Evolutionary conservation across 805 yeast species (phyloP).

Genomic region (Suhomyces sp.): DNA sequence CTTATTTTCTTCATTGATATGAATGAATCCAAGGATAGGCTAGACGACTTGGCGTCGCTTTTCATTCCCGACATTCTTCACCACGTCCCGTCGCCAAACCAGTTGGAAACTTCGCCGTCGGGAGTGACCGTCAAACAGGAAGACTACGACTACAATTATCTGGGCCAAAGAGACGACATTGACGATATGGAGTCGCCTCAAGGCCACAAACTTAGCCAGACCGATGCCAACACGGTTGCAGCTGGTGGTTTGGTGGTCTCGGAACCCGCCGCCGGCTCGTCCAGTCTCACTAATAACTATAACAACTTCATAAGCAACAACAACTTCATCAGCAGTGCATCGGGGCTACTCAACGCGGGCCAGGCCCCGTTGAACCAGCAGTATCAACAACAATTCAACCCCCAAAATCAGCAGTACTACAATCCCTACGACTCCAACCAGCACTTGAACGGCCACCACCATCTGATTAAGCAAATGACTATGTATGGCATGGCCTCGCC

Average conservation of each 20-base stretch:
- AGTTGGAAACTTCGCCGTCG: constrained; percentile 3
- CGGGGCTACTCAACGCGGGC: not conserved
- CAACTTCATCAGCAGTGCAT: constrained; percentile 12
- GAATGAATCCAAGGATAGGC: constrained; percentile 18
- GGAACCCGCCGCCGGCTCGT: constrained; percentile 3
- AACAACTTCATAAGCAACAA: constrained; percentile 22
- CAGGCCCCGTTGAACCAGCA: not conserved
- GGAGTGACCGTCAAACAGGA: constrained; percentile 11
- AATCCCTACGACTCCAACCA: not conserved
- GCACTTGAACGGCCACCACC: not conserved
- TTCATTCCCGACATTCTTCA: constrained; percentile 41
- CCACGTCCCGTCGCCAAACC: constrained; percentile 11
- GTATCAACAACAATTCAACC: not conserved
- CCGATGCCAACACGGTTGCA: not conserved
- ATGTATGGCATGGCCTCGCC: constrained; percentile 7
- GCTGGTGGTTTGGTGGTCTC: not conserved
- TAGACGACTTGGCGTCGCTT: constrained; percentile 41
- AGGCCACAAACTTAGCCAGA: not conserved
- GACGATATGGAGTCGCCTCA: constrained; percentile 1
- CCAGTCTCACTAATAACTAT: constrained; percentile 7
- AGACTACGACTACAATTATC: constrained; percentile 8
- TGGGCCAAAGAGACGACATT: not conserved
- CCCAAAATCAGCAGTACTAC: not conserved
- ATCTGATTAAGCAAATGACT: not conserved
- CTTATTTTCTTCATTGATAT: not conserved